A percentile compares a stretch with the other conserved stretches of the same genome.
Conservation (phyloP, 495 filamentous ascomycete genomes). For the Aspergillus bertholletiae region DNA sequence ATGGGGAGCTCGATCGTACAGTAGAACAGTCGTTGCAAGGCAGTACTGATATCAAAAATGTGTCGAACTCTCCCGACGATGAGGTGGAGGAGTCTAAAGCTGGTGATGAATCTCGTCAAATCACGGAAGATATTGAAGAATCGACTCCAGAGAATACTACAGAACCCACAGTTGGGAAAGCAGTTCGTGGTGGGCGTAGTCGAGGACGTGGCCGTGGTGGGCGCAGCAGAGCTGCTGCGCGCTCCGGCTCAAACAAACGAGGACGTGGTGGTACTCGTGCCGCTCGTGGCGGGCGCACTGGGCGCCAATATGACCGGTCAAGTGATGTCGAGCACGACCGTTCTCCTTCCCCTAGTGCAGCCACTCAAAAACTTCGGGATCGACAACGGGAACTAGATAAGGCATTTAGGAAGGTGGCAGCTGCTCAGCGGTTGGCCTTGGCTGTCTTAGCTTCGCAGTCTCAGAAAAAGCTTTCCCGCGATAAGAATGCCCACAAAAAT, state of each 20-base stretch:
- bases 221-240: constrained; percentile 28
- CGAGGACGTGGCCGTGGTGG: constrained; percentile 38
- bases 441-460: constrained; percentile 36
- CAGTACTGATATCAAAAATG: constrained; percentile 16
- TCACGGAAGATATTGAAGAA: constrained; percentile 19
- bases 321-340: constrained; percentile 30
- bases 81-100: constrained; percentile 10
- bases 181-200: constrained; percentile 35
- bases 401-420: constrained; percentile 41
- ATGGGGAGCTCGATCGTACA: constrained; percentile 19
- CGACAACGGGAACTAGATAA: constrained; percentile 41
- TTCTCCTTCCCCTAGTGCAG: constrained; percentile 33
- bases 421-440: constrained; percentile 37
- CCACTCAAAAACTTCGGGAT: constrained; percentile 33
- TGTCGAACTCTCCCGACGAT: constrained; percentile 17
- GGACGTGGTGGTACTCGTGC: constrained; percentile 19
- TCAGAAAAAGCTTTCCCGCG: constrained; percentile 32
- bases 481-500: constrained; percentile 41
- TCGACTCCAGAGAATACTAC: constrained; percentile 16
- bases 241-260: constrained; percentile 16
- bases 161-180: constrained; percentile 15
- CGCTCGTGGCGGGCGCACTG: constrained; percentile 19
- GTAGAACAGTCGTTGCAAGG: constrained; percentile 19
- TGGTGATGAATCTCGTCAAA: constrained; percentile 18
- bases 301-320: constrained; percentile 21